Evolutionary conservation across 352 stramenopile species (phyloP), one percentile per base, ranked within the genome.

Genomic region (Pythium phragmiticola): DNA sequence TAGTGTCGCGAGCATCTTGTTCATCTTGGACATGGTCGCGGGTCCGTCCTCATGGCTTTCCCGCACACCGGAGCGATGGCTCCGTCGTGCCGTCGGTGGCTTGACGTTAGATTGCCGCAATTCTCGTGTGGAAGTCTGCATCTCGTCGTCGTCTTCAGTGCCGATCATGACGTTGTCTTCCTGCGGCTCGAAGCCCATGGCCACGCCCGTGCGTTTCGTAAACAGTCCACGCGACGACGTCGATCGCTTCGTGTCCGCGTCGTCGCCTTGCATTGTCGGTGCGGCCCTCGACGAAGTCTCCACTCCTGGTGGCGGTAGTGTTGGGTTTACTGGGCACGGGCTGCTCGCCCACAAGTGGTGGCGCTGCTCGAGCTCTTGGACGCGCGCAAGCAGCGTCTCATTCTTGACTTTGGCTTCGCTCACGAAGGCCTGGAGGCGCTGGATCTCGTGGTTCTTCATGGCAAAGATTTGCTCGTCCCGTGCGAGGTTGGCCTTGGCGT

Each of bases 381-480:
- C 84, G 7, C 82, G 74, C 30, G 84, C 48, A 8, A 90, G 78
- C 3, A 92, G 72, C 16, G 84, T 86, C 5, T 91, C 80, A n/a
- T 92, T 88, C 60, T 89, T 89, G 5, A 66, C 60, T 34, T 94
- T 91, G 23, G 83, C 82, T 33, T 89, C 75, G 2, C 73, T 59
- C 9, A 92, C 48, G 13, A 87, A 71, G 0, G 63, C 63, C 45
- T 95, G 86, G 3, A 92, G 51, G 26, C 70, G 66, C 39, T 92
- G 72, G 34, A 94, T 87, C 39, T 94, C 84, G 2, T 65, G 42
- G 52, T 90, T 92, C 42, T 94, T 93, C 76, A 90, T 88, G 57
- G 92, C 82, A 54, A 94, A 94, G 55, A 94, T 92, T 63, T 94
- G 77, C 30, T 92, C 83, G 48, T 94, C 83, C 49, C 82, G 78